A percentile compares a stretch with the other conserved stretches of the same genome.
Conservation (phyloP, 2,329 filamentous ascomycete genomes). For the Apiospora rasikravindrae region DNA sequence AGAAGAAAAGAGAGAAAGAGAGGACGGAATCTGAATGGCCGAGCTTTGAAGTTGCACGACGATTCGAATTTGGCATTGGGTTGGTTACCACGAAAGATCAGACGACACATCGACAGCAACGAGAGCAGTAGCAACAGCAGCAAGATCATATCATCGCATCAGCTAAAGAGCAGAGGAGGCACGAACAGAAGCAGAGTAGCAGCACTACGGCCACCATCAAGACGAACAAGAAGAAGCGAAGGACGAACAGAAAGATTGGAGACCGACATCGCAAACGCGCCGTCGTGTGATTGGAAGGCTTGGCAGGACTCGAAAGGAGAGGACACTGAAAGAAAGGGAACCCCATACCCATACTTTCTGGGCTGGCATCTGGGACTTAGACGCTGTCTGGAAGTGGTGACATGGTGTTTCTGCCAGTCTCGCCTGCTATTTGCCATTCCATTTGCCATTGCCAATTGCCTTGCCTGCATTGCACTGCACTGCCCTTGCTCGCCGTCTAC, state of each 20-base stretch:
- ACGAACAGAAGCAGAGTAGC: too few relatives aligned
- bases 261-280: not conserved
- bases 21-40: slow-evolving; percentile 43
- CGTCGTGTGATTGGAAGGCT: not conserved
- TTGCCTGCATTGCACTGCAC: not conserved
- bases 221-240: not conserved
- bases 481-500: not conserved
- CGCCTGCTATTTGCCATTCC: not conserved
- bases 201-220: not conserved
- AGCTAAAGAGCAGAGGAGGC: not conserved
- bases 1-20: slow-evolving; percentile 5
- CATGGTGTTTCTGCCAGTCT: slow-evolving; percentile 14
- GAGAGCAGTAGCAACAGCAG: not conserved
- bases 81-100: slow-evolving; percentile 32
- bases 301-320: slow-evolving; percentile 29
- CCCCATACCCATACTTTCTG: slow-evolving; percentile 1
- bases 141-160: not conserved
- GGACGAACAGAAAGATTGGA: not conserved
- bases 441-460: not conserved
- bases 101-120: slow-evolving; percentile 32
- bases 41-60: slow-evolving; percentile 25
- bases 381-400: slow-evolving; percentile 6
- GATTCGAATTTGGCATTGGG: slow-evolving; percentile 24
- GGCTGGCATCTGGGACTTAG: not conserved
- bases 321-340: slow-evolving; percentile 26